Percentiles rank a stretch among this genome's conserved stretches.
These are phyloP conservation scores for Saccharomyces mikatae DNA, from an alignment of 805 yeast genomes.

Conservation along the genomic window DNA sequence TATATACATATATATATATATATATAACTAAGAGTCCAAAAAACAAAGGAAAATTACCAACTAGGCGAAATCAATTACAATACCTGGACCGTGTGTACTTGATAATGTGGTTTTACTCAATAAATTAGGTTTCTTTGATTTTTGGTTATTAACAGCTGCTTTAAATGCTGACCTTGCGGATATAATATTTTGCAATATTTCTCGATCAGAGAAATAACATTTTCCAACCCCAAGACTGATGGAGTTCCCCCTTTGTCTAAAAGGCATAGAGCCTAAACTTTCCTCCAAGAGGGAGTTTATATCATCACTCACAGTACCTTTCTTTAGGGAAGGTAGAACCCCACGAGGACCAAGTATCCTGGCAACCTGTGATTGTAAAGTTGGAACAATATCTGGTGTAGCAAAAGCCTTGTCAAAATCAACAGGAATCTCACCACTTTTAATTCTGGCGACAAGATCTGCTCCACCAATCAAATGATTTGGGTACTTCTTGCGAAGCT, in stretches of 20 bases:
- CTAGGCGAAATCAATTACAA: slow-evolving; percentile 49
- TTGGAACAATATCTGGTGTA: slow-evolving; percentile 68
- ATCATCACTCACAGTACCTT: slow-evolving; percentile 76
- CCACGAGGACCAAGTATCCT: slow-evolving; percentile 81
- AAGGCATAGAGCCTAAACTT: slow-evolving; percentile 62
- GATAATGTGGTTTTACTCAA: slow-evolving; percentile 62
- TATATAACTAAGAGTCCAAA: not conserved
- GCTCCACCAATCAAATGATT: slow-evolving; percentile 65
- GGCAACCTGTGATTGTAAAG: slow-evolving; percentile 58
- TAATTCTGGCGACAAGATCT: slow-evolving; percentile 57
- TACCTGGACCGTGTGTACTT: slow-evolving; percentile 73
- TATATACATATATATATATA: not conserved
- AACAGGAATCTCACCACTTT: slow-evolving; percentile 40
- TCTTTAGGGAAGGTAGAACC: slow-evolving; percentile 78
- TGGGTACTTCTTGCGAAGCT: slow-evolving; percentile 47
- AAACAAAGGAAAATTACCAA: not conserved
- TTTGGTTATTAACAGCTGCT: slow-evolving; percentile 45
- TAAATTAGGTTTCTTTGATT: slow-evolving; percentile 58
- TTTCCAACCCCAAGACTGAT: slow-evolving; percentile 68
- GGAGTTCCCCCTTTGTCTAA: slow-evolving; percentile 61
- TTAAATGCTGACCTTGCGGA: slow-evolving; percentile 58
- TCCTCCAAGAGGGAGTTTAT: slow-evolving; percentile 43
- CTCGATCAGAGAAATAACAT: slow-evolving; percentile 68
- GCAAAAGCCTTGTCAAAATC: slow-evolving; percentile 74
- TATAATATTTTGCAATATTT: slow-evolving; percentile 61